phyloP scores from a whole-genome alignment of 805 yeast genomes.

The Yamadazyma philogaea region DNA sequence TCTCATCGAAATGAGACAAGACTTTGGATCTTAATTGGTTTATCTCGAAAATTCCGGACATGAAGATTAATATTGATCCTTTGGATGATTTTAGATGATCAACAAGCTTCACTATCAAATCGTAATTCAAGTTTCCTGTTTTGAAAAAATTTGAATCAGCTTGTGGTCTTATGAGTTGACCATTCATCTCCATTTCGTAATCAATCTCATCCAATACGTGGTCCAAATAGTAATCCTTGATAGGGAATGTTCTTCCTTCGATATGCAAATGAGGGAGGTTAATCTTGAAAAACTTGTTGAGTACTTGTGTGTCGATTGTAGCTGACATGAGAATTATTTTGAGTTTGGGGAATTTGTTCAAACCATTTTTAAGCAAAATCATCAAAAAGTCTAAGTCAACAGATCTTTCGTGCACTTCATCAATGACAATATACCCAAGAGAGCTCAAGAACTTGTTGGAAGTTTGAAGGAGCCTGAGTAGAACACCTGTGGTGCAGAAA shows the following conservation, averaged over 20 bases:
- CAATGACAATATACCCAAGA: slow-evolving; percentile 73
- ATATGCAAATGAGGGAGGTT: slow-evolving; percentile 68
- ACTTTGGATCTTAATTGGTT: slow-evolving; percentile 38
- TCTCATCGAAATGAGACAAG: slow-evolving; percentile 8
- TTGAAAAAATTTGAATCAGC: slow-evolving; percentile 66
- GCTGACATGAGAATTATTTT: slow-evolving; percentile 90
- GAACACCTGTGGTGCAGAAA: slow-evolving; percentile 90
- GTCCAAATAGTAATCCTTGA: slow-evolving; percentile 70
- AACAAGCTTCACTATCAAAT: slow-evolving; percentile 54
- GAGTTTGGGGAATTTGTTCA: slow-evolving; percentile 49
- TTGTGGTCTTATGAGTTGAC: slow-evolving; percentile 49
- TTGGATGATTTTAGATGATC: slow-evolving; percentile 21
- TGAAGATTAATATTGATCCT: slow-evolving; percentile 80
- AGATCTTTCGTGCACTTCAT: slow-evolving; percentile 96
- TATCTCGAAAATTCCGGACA: slow-evolving; percentile 92
- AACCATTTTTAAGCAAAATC: slow-evolving; percentile 65
- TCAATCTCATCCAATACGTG: slow-evolving; percentile 55
- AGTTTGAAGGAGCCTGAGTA: slow-evolving; percentile 75
- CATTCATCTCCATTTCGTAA: slow-evolving; percentile 48
- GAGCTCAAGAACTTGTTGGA: slow-evolving; percentile 43
- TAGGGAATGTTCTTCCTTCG: slow-evolving; percentile 93
- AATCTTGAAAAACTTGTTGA: slow-evolving; percentile 60
- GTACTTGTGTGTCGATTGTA: slow-evolving; percentile 72
- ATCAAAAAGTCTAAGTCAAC: slow-evolving; percentile 84
- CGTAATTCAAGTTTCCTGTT: slow-evolving; percentile 70